Percentiles rank a stretch among this genome's conserved stretches.
Conservation (phyloP, 352 stramenopile species). For the Globisporangium middletonii region DNA sequence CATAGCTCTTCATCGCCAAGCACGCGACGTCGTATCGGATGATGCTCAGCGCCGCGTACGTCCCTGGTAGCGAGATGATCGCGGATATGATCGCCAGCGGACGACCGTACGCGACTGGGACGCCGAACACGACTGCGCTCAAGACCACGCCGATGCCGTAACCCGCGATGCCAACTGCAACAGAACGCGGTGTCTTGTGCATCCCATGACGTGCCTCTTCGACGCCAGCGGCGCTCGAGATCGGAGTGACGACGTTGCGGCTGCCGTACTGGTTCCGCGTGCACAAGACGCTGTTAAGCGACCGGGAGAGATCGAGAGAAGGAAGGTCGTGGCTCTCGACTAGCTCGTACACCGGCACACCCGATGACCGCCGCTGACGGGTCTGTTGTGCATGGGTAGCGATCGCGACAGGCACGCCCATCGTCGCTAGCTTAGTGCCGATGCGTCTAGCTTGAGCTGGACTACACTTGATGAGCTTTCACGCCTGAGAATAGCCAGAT, state of each 20-base stretch:
- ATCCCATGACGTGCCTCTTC: background rate
- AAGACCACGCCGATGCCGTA: background rate
- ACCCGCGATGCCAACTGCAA: background rate
- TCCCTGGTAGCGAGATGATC: background rate
- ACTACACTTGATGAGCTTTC: too few species aligned
- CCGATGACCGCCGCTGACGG: background rate
- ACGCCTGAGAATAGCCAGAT: too few species aligned
- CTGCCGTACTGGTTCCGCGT: too few species aligned
- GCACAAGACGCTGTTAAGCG: conserved; percentile 7
- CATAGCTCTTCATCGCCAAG: conserved; percentile 13
- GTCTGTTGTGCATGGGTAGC: background rate
- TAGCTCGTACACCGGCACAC: conserved; percentile 9
- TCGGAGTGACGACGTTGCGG: background rate
- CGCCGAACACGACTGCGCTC: background rate
- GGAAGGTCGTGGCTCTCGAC: conserved; percentile 9
- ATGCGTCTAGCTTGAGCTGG: too few species aligned
- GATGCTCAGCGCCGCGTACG: background rate
- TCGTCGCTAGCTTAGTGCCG: too few species aligned
- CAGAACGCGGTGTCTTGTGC: background rate
- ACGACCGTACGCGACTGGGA: background rate
- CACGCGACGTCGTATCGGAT: conserved; percentile 15
- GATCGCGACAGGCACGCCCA: too few species aligned
- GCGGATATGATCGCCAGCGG: background rate
- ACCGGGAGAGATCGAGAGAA: conserved; percentile 6
- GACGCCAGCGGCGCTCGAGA: background rate